Conservation (phyloP, 2,329 filamentous ascomycete genomes). For the Aspergillus chevalieri region DNA sequence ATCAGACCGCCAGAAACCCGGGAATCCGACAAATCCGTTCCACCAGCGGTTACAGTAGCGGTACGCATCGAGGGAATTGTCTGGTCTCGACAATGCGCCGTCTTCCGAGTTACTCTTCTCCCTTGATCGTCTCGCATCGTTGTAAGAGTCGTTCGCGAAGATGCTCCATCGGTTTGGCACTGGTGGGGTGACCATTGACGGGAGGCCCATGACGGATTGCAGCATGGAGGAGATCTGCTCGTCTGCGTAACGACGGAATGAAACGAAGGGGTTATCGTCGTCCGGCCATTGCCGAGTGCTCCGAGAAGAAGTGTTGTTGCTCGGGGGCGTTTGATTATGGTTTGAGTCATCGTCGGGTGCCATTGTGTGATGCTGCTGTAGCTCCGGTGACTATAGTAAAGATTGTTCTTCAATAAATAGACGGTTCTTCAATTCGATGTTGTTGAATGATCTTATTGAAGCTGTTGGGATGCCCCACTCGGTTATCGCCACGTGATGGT, state of each 20-base stretch:
- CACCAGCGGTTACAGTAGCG: slow-evolving; percentile 11
- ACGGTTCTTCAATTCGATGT: neutral
- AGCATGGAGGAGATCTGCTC: slow-evolving; percentile 51
- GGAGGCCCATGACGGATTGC: slow-evolving; percentile 46
- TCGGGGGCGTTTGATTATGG: slow-evolving; percentile 4
- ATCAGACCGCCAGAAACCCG: slow-evolving; percentile 27
- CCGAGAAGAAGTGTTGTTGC: slow-evolving; percentile 9
- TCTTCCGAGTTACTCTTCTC: slow-evolving; percentile 4
- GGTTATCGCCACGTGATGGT: slow-evolving; percentile 25
- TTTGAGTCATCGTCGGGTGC: slow-evolving; percentile 17
- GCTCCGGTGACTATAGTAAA: neutral
- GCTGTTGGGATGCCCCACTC: slow-evolving; percentile 30
- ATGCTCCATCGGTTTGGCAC: slow-evolving; percentile 30
- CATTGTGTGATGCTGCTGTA: slow-evolving; percentile 15
- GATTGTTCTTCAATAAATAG: neutral
- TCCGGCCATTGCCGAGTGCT: slow-evolving; percentile 20
- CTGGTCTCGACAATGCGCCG: slow-evolving; percentile 3
- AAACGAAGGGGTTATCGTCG: slow-evolving; percentile 51
- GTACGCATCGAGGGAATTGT: slow-evolving; percentile 18
- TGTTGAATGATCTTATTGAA: slow-evolving; percentile 9
- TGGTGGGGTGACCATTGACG: slow-evolving; percentile 29
- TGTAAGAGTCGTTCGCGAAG: slow-evolving; percentile 25
- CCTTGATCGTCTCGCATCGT: slow-evolving; percentile 7
- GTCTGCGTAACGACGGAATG: slow-evolving; percentile 57
- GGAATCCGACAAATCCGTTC: slow-evolving; percentile 1